Evolutionary conservation across 495 filamentous ascomycete genomes (phyloP), one percentile per base, ranked within the genome.

Genomic region (Oidiodendron maius): DNA sequence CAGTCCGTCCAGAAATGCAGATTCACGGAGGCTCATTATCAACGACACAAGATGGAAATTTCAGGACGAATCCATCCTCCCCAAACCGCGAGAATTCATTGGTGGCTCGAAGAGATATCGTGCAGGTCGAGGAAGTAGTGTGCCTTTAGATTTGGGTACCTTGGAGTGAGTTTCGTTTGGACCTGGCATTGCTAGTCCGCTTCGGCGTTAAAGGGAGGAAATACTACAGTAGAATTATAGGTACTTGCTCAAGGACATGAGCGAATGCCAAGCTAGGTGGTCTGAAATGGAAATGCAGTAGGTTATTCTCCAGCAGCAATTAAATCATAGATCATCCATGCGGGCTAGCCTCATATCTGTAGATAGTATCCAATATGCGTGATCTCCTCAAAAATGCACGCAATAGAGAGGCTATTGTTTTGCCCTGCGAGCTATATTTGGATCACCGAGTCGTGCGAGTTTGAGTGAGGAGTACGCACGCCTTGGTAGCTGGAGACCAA

Each of bases 51-150:
- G 91, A 59, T 98, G 88, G 81, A 87, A 83, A 57, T 98, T 96
- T 63, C 81, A 88, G 56, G 73, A 79, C 24, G 91, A 97, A 47
- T 78, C 76, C 26, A 74, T 87, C 52, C 71, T 98, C 16, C 90
- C 93, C 1, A 91, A 87, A 58, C 91, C 93, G 36, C 75, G 91
- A 49, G 78, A 81, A 2, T 96, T 93, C 60, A 63, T 70, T 6
- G 86, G 87, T 2, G 80, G 72, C 23, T 64, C 70, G 26, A 87
- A 86, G 60, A 77, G 80, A 56, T 98, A 98, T 67, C 75, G 91
- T 34, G 93, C 91, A 21, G 93, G 93, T 8, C 77, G 91, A 61
- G 91, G 88, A 18, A 96, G 89, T 66, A 95, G 86, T 70, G 89
- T 98, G 34, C 93, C 93, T 34, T 73, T 97, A 59, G 87, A 98